Evolutionary conservation across 495 filamentous ascomycete species (phyloP), one percentile per base, ranked within the genome.

Genomic region (Glarea lozoyensis): DNA sequence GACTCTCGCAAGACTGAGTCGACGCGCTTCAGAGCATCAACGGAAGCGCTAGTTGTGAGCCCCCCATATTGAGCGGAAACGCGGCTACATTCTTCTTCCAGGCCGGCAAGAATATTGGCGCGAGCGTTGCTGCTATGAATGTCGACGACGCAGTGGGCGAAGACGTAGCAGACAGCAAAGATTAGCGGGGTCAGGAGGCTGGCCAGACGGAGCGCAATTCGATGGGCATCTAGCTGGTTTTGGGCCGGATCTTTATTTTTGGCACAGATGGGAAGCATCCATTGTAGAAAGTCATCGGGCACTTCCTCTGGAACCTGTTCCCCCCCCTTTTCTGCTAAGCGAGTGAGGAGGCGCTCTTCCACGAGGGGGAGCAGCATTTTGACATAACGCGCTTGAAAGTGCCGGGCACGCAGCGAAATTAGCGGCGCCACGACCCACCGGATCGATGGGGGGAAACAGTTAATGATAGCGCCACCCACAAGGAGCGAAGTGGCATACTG

Each of bases 1-100:
- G 45, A 52, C 19, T 52, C 49, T 0, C 49, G 40, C 0, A 44
- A 20, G n/a, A 44, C 36, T 17, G 49, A 52, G 18, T 49, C 45
- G 7, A 45, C 27, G 5, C 45, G 32, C 25, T 22, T 17, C 1
- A 52, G 20, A 7, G 16, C 0, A 4, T 48, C 31, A 32, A 52
- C 20, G 11, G 25, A 27, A 13, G 39, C 49, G 12, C 15, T 43
- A 7, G 41, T 19, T 4, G 10, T 17, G 12, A 43, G 18, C 5
- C 41, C 41, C 7, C n/a, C 7, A 29, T 29, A n/a, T 29, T 29
- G 7, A 7, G 25, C n/a, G 25, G 25, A 29, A 29, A 29, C 25
- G 7, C 25, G 25, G 7, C n/a, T 29, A n/a, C 25, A 29, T 29
- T 29, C 25, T 29, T 7, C 25, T n/a, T 29, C 25, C n/a, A 29